These are phyloP conservation scores for Aurantiochytrium sp. DNA, from an alignment of 108 stramenopile genomes.

Conservation along the genomic window DNA sequence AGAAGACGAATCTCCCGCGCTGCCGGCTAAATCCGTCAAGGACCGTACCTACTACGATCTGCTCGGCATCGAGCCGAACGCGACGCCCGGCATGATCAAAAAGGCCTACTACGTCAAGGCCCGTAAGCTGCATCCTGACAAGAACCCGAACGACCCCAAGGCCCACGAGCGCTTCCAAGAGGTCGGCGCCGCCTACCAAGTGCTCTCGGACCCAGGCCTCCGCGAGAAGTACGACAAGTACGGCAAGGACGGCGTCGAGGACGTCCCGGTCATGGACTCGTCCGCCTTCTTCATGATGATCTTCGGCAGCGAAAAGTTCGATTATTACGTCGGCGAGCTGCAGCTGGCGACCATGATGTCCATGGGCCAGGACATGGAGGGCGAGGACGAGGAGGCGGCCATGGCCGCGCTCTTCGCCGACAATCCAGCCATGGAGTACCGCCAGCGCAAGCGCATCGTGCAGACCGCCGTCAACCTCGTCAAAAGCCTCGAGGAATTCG, in stretches of 20 bases:
- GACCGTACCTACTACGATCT: conserved; percentile 63
- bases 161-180: conserved; percentile 44
- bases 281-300: conserved; percentile 42
- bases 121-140: conserved; percentile 83
- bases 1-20: background rate
- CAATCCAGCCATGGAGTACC: conserved; percentile 5
- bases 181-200: conserved; percentile 43
- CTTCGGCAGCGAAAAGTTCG: conserved; percentile 45
- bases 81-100: conserved; percentile 74
- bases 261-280: conserved; percentile 34
- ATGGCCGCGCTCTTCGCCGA: background rate
- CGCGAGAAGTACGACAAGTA: conserved; percentile 38
- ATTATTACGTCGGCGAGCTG: conserved; percentile 37
- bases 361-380: background rate
- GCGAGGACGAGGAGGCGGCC: background rate
- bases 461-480: background rate
- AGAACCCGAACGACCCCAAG: conserved; percentile 43
- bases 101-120: conserved; percentile 83
- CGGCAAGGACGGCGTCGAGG: conserved; percentile 35
- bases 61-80: conserved; percentile 67
- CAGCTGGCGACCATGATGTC: conserved; percentile 28
- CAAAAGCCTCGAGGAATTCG: background rate
- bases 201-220: conserved; percentile 33
- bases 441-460: background rate
- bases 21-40: background rate